These are phyloP conservation scores for Cystofilobasidium bisporidii DNA, from an alignment of 768 basidiomycete species.

Conservation along the genomic window DNA sequence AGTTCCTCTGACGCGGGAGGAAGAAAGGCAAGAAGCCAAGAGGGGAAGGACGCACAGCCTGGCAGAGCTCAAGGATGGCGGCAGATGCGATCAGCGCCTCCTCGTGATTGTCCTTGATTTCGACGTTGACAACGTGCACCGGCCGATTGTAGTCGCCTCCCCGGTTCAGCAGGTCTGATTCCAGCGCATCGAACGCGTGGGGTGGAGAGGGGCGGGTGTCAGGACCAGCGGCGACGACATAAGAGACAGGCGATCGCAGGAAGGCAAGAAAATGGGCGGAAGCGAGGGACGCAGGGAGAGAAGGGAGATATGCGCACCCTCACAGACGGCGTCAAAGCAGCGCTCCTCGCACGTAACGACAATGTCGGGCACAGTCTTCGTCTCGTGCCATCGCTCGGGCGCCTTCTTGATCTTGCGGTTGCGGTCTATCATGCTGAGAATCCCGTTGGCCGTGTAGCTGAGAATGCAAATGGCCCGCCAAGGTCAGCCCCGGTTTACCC, in stretches of 20 bases:
- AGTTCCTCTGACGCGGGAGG: constrained; percentile 4
- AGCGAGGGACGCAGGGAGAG: neutral
- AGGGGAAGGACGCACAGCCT: constrained; percentile 50
- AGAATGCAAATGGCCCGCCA: neutral
- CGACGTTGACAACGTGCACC: constrained; percentile 92
- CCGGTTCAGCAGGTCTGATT: constrained; percentile 63
- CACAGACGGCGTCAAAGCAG: constrained; percentile 96
- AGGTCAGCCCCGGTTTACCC: too few relatives aligned
- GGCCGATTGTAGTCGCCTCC: constrained; percentile 89
- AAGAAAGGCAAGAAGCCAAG: neutral
- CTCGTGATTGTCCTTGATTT: constrained; percentile 98
- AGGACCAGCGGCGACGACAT: neutral
- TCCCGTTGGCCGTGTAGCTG: constrained; percentile 86
- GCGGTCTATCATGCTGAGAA: constrained; percentile 90
- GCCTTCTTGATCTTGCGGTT: constrained; percentile 84
- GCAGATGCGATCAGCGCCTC: constrained; percentile 92
- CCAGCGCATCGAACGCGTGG: too few relatives aligned
- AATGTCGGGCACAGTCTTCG: constrained; percentile 75
- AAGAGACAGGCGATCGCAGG: neutral
- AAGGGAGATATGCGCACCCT: constrained; percentile 53
- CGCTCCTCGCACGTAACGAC: constrained; percentile 99
- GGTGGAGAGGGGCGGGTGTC: neutral
- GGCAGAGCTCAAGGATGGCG: constrained; percentile 83
- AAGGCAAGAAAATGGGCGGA: neutral
- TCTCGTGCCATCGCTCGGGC: constrained; percentile 96